These are phyloP conservation scores for Solanum hybrid DNA, from an alignment of 305 asterid species.

Conservation along the genomic window DNA sequence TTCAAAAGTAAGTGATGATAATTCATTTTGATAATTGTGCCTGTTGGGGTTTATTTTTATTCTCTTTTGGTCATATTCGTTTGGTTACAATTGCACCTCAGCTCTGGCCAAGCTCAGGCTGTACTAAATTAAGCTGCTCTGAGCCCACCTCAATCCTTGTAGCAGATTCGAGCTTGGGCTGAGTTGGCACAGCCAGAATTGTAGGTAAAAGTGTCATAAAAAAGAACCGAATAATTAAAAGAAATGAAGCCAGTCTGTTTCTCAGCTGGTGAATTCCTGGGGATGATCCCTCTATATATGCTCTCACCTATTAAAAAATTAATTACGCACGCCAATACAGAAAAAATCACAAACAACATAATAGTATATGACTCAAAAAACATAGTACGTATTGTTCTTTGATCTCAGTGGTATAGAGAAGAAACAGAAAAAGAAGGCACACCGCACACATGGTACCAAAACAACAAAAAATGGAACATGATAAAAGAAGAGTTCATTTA, in stretches of 20 bases:
- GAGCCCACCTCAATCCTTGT: not conserved
- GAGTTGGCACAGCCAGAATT: not conserved
- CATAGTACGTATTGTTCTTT: not conserved
- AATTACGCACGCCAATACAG: not conserved
- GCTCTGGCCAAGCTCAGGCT: not conserved
- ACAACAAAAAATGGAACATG: not conserved
- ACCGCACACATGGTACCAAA: not conserved
- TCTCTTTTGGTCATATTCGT: not conserved
- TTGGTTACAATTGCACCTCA: not conserved
- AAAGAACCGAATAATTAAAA: not conserved
- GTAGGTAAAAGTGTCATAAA: not conserved
- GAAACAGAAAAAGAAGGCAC: not conserved
- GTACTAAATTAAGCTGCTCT: not conserved
- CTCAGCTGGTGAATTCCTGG: not conserved
- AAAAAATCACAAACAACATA: not conserved
- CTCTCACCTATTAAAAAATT: not conserved
- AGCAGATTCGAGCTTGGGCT: not conserved
- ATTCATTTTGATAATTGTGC: not conserved
- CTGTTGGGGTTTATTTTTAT: not conserved
- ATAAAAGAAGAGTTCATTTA: not conserved
- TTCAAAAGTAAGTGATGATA: slow-evolving; percentile 66
- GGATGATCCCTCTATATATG: not conserved
- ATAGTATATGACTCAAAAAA: not conserved
- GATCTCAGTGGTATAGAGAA: not conserved
- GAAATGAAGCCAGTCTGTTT: not conserved